Evolutionary conservation across 2,329 filamentous ascomycete genomes (phyloP).

Genomic region (Hypoxylon sp.): DNA sequence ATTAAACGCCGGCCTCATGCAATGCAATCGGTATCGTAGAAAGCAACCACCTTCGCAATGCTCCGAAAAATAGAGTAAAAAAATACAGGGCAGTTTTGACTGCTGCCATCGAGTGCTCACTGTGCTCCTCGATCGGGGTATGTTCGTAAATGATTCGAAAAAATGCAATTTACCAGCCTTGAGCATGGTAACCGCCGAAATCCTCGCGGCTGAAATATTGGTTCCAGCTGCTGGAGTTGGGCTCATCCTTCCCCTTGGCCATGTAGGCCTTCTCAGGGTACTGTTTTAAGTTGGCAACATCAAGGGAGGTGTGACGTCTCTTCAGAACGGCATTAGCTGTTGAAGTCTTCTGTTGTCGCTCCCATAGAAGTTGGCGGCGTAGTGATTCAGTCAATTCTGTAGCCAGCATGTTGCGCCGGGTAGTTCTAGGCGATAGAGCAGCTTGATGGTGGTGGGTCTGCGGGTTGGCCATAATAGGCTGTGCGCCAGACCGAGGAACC

Average conservation of each 20-base stretch:
- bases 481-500: conserved; percentile 75
- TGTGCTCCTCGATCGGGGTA: conserved; percentile 34
- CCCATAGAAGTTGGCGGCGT: conserved; percentile 91
- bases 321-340: conserved; percentile 91
- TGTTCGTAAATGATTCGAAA: conserved; percentile 28
- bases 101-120: conserved; percentile 43
- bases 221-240: conserved; percentile 83
- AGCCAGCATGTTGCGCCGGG: conserved; percentile 93
- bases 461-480: conserved; percentile 83
- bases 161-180: conserved; percentile 77
- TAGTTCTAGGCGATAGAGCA: conserved; percentile 90
- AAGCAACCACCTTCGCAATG: conserved; percentile 54
- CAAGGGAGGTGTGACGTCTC: conserved; percentile 89
- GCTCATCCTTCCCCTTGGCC: conserved; percentile 70
- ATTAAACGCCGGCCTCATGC: conserved; percentile 54
- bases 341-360: conserved; percentile 93
- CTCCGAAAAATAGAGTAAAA: conserved; percentile 49
- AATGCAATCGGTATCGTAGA: conserved; percentile 55
- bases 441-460: conserved; percentile 76
- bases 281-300: conserved; percentile 89
- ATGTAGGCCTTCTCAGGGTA: conserved; percentile 78
- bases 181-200: conserved; percentile 84
- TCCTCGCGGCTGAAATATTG: conserved; percentile 87
- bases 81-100: conserved; percentile 51
- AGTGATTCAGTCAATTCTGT: conserved; percentile 95